Conservation (phyloP, 2,329 filamentous ascomycete genomes). For the Alternaria brassicae region DNA sequence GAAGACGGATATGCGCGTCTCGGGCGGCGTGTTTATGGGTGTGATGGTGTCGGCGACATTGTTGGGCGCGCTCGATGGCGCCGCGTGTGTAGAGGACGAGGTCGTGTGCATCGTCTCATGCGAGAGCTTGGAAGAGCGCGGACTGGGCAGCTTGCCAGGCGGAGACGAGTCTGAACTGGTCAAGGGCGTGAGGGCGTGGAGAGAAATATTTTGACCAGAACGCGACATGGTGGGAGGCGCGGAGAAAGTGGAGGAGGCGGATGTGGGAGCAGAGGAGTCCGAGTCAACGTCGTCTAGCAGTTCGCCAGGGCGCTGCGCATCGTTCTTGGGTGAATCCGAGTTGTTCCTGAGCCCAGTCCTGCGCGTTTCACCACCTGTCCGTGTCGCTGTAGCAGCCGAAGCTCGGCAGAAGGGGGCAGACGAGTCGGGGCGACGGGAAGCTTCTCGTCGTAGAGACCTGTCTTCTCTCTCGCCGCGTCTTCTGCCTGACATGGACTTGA, state of each 20-base stretch:
- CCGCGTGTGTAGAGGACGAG: slow-evolving; percentile 39
- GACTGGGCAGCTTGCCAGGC: slow-evolving; percentile 63
- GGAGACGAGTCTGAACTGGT: slow-evolving; percentile 72
- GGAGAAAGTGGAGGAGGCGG: slow-evolving; percentile 74
- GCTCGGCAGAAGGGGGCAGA: slow-evolving; percentile 26
- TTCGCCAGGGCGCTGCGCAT: slow-evolving; percentile 60
- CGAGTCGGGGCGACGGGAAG: slow-evolving; percentile 36
- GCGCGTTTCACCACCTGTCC: slow-evolving; percentile 19
- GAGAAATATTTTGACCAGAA: slow-evolving; percentile 61
- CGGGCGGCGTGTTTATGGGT: slow-evolving; percentile 53
- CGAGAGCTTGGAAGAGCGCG: slow-evolving; percentile 53
- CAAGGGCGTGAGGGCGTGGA: slow-evolving; percentile 67
- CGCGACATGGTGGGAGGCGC: slow-evolving; percentile 62
- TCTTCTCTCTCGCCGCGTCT: slow-evolving; percentile 48
- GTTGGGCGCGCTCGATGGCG: slow-evolving; percentile 41
- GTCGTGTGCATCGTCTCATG: slow-evolving; percentile 48
- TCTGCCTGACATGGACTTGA: slow-evolving; percentile 67
- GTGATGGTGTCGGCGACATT: slow-evolving; percentile 58
- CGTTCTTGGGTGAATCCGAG: slow-evolving; percentile 32
- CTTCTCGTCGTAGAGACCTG: slow-evolving; percentile 31
- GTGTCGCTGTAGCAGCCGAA: slow-evolving; percentile 24
- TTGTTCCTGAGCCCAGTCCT: slow-evolving; percentile 25
- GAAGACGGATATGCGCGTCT: slow-evolving; percentile 57
- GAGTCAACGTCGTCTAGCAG: slow-evolving; percentile 75
- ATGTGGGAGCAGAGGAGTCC: slow-evolving; percentile 66